Percentiles rank a stretch among this genome's conserved stretches.
Conservation (phyloP, 2,329 filamentous ascomycete species). For the Aspergillus sp. region DNA sequence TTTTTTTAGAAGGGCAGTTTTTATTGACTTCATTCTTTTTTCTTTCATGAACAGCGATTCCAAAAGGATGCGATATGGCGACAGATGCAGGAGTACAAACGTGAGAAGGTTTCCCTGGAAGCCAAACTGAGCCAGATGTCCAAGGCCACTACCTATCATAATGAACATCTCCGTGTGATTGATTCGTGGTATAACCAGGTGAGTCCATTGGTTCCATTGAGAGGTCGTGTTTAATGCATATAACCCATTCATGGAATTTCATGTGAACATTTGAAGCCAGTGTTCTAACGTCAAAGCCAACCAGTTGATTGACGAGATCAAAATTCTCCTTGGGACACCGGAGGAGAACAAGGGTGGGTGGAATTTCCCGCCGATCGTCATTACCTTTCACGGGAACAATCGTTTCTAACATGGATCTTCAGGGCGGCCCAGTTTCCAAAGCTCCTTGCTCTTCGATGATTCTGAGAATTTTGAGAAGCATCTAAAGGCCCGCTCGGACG, state of each 20-base stretch:
- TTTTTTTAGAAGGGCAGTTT: neutral
- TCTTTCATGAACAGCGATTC: conserved; percentile 62
- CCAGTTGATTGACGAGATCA: conserved; percentile 49
- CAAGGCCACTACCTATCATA: conserved; percentile 76
- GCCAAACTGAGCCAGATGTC: conserved; percentile 76
- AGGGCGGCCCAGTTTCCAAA: conserved; percentile 45
- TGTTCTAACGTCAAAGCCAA: neutral
- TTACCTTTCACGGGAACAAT: neutral
- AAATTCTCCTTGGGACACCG: conserved; percentile 37
- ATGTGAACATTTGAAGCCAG: conserved; percentile 14
- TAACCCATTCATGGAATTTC: neutral
- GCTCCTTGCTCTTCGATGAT: conserved; percentile 56
- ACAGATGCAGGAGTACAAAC: conserved; percentile 97
- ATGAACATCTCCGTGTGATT: conserved; percentile 87
- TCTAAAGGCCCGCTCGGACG: conserved; percentile 70
- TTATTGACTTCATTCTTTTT: conserved; percentile 21
- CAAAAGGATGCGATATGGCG: conserved; percentile 96
- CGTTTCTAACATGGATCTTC: neutral
- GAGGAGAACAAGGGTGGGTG: conserved; percentile 31
- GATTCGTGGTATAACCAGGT: conserved; percentile 96
- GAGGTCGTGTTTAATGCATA: neutral
- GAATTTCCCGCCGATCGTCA: neutral
- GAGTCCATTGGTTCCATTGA: conserved; percentile 32
- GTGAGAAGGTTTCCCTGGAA: conserved; percentile 81
- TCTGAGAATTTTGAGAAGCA: conserved; percentile 71